Conservation (phyloP, 2,329 filamentous ascomycete genomes). For the Aspergillus sp. region DNA sequence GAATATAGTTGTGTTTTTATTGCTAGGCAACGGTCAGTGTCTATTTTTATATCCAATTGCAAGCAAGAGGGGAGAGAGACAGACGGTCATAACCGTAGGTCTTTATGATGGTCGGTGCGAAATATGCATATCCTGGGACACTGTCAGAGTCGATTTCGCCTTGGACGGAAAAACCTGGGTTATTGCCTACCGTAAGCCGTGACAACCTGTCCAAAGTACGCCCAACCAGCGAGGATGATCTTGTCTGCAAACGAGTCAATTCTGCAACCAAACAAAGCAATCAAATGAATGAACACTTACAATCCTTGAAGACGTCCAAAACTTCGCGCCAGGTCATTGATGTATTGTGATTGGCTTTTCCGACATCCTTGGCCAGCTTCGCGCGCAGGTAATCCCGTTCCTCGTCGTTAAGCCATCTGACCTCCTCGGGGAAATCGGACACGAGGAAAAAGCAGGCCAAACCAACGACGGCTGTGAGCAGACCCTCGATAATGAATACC, state of each 20-base stretch:
- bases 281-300: conserved; percentile 18
- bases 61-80: conserved; percentile 4
- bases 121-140: conserved; percentile 57
- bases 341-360: conserved; percentile 56
- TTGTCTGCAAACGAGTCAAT: conserved; percentile 39
- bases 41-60: no score
- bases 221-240: conserved; percentile 64
- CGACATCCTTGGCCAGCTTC: conserved; percentile 61
- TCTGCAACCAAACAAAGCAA: not conserved
- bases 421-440: conserved; percentile 66
- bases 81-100: conserved; percentile 53
- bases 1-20: conserved; percentile 47
- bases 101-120: conserved; percentile 62
- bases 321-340: conserved; percentile 54
- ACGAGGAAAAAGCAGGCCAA: conserved; percentile 57
- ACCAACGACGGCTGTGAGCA: conserved; percentile 54
- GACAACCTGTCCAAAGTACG: conserved; percentile 74
- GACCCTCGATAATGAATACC: conserved; percentile 55
- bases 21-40: conserved; percentile 11
- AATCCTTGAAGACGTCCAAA: conserved; percentile 59
- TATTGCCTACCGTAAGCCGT: conserved; percentile 54
- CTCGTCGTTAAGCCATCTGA: conserved; percentile 62
- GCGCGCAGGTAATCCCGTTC: conserved; percentile 60
- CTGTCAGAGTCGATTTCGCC: not conserved
- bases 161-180: not conserved